These are phyloP conservation scores for Crataegus laevigata DNA, from an alignment of 306 rosid species.

Conservation along the genomic window DNA sequence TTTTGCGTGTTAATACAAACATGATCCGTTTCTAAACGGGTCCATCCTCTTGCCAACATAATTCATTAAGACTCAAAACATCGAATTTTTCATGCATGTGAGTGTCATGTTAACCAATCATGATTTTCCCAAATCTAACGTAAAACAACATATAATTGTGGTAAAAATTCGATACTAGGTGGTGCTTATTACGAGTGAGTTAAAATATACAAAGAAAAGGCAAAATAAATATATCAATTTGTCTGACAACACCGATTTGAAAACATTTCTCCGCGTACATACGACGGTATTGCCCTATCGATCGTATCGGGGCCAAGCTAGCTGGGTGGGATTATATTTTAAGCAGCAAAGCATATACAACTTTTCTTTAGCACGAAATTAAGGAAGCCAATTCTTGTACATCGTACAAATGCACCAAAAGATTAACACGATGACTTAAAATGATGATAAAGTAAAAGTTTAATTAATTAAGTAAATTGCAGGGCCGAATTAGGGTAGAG, in stretches of 20 bases:
- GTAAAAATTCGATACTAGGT: not conserved
- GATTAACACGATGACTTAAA: not conserved
- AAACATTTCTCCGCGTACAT: not conserved
- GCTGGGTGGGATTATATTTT: not conserved
- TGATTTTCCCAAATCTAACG: not conserved
- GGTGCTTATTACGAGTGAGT: not conserved
- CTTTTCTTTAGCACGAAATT: not conserved
- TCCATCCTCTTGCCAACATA: not conserved
- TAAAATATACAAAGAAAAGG: not conserved
- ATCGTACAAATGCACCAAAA: not conserved
- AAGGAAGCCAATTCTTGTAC: not conserved
- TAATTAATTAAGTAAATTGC: not conserved
- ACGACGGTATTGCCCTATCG: not conserved
- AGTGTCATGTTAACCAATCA: not conserved
- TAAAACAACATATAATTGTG: not conserved
- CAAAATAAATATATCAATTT: not conserved
- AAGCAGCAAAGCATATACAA: not conserved
- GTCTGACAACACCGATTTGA: not conserved
- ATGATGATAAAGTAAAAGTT: conserved; percentile 21
- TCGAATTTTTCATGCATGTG: not conserved
- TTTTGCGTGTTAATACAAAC: not conserved
- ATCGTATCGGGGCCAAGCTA: not conserved
- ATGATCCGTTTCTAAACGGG: too few relatives aligned
- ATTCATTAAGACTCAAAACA: not conserved
- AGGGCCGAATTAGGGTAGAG: conserved; percentile 33